A percentile compares a stretch with the other conserved stretches of the same genome.
phyloP scores from a whole-genome alignment of 345 rosid genomes.

The Trapa bicornis region DNA sequence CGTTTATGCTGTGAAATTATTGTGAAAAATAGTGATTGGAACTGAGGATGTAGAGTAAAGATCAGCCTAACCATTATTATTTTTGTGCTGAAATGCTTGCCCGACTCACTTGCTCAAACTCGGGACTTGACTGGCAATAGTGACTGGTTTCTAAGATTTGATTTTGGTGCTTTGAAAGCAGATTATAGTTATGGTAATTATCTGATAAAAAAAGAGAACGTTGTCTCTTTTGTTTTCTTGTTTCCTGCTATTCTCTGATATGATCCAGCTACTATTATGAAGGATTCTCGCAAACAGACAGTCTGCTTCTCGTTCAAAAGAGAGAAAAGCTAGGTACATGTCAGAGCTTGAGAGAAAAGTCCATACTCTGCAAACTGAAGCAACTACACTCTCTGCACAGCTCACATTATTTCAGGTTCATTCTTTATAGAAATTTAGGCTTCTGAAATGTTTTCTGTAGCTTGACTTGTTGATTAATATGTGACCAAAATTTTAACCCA shows the following conservation, averaged over 20 bases:
- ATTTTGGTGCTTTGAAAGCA: background rate
- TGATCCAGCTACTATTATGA: background rate
- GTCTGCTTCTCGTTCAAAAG: conserved; percentile 83
- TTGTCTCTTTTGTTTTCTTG: background rate
- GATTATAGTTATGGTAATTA: background rate
- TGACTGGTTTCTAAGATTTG: background rate
- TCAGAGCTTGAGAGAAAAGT: conserved; percentile 76
- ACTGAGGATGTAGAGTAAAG: background rate
- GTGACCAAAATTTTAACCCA: too few relatives aligned
- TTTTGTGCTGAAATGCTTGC: too few relatives aligned
- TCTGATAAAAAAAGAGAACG: background rate
- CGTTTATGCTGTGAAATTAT: background rate
- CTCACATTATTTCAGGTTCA: conserved; percentile 62
- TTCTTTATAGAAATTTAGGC: too few relatives aligned
- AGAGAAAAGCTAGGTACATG: conserved; percentile 64
- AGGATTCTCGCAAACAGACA: conserved; percentile 85
- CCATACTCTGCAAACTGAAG: conserved; percentile 73
- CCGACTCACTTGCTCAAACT: background rate
- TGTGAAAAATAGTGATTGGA: background rate
- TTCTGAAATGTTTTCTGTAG: too few relatives aligned
- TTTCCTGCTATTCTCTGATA: background rate
- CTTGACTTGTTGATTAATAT: too few relatives aligned
- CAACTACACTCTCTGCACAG: conserved; percentile 74
- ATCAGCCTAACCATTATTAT: too few relatives aligned
- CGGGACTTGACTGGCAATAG: background rate